A percentile compares a stretch with the other conserved stretches of the same genome.
Evolutionary conservation across 768 basidiomycete genomes (phyloP).

Genomic region (Coprinopsis cinerea): DNA sequence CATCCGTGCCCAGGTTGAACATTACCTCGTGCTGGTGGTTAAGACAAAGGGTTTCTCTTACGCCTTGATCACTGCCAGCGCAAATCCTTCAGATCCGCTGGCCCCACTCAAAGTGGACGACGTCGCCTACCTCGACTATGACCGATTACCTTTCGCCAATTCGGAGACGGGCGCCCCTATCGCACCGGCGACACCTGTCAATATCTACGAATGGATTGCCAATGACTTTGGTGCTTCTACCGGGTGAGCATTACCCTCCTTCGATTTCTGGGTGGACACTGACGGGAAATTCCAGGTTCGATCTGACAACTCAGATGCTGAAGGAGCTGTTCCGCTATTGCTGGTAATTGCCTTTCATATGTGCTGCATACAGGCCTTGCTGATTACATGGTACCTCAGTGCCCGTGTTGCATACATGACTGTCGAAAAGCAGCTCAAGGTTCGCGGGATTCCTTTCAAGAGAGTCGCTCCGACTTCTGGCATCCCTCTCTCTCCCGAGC

Average conservation of each 20-base stretch:
- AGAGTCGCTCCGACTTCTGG: constrained; percentile 58
- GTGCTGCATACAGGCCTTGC: not conserved
- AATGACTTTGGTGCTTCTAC: constrained; percentile 4
- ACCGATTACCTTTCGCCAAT: constrained; percentile 43
- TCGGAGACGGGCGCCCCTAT: not conserved
- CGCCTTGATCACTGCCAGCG: constrained; percentile 68
- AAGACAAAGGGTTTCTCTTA: constrained; percentile 74
- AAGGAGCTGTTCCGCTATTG: constrained; percentile 83
- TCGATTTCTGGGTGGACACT: too few relatives aligned
- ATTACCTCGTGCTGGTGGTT: constrained; percentile 83
- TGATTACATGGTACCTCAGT: constrained; percentile 30
- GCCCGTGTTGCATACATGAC: constrained; percentile 88
- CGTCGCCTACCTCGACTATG: constrained; percentile 72
- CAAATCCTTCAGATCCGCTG: constrained; percentile 48
- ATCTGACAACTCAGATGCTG: constrained; percentile 65
- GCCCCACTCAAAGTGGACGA: constrained; percentile 66
- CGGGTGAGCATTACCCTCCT: constrained; percentile 17
- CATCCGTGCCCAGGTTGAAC: too few relatives aligned
- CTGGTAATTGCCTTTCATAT: constrained; percentile 45
- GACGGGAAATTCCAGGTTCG: constrained; percentile 39
- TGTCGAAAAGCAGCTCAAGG: constrained; percentile 83
- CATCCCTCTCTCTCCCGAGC: constrained; percentile 35
- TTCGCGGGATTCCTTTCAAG: constrained; percentile 70
- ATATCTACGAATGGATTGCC: not conserved
- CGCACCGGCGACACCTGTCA: not conserved